These are phyloP conservation scores for Trypanosoma boissoni DNA, from an alignment of 208 protist species.

Conservation along the genomic window DNA sequence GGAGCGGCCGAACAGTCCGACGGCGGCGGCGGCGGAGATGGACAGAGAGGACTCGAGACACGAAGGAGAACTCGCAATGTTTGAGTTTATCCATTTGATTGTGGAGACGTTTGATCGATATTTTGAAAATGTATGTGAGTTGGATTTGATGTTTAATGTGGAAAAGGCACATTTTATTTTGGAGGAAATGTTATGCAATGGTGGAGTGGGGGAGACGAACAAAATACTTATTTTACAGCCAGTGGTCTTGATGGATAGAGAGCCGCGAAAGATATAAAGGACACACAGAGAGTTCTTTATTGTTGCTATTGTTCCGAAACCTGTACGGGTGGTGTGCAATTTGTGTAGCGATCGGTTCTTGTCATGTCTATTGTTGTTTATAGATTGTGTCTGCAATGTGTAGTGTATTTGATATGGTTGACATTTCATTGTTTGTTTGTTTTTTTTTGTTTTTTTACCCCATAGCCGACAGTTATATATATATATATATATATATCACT, in stretches of 20 bases:
- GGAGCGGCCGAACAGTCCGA: slow-evolving; percentile 87
- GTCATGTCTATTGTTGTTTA: too few species aligned
- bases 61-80: slow-evolving; percentile 89
- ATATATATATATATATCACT: too few species aligned
- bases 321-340: too few species aligned
- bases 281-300: too few species aligned
- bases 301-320: too few species aligned
- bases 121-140: slow-evolving; percentile 88
- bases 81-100: slow-evolving; percentile 93
- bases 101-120: slow-evolving; percentile 93
- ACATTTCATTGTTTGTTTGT: too few species aligned
- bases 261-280: slow-evolving; percentile 22
- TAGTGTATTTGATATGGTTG: too few species aligned
- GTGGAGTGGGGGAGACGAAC: slow-evolving; percentile 89
- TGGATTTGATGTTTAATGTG: slow-evolving; percentile 94
- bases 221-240: slow-evolving; percentile 65
- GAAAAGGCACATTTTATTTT: slow-evolving; percentile 93
- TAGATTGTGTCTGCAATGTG: too few species aligned
- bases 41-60: slow-evolving; percentile 14
- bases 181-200: slow-evolving; percentile 91
- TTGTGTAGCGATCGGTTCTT: too few species aligned
- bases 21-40: slow-evolving; percentile 65
- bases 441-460: too few species aligned
- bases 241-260: slow-evolving; percentile 56
- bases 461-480: too few species aligned